phyloP scores from a whole-genome alignment of 129 eudicot species.

The Helianthus annuus region HanXRQr2.0-SUNRISE NC_035445.2:152193121-152193620 shows the following conservation, averaged over 20 bases:
- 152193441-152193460: conserved; percentile 20
- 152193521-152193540: conserved; percentile 57
- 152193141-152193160: conserved; percentile 6
- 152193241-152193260: not conserved
- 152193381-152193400: not conserved
- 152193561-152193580: conserved; percentile 65
- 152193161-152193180: not conserved
- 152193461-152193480: conserved; percentile 54
- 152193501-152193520: conserved; percentile 61
- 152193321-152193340: not conserved
- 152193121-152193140: not conserved
- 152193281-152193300: no score
- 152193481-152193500: conserved; percentile 74
- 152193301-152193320: no score
- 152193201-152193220: no score
- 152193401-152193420: not conserved
- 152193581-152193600: conserved; percentile 17
- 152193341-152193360: not conserved
- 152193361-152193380: not conserved
- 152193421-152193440: not conserved
- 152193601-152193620: no score
- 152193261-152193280: not conserved
- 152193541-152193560: conserved; percentile 63
- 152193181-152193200: not conserved
- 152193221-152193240: not conserved